Evolutionary conservation across 1,284 basidiomycete species (phyloP), one percentile per base, ranked within the genome.

Genomic region (Sporisorium iseilematis-ciliati): DNA sequence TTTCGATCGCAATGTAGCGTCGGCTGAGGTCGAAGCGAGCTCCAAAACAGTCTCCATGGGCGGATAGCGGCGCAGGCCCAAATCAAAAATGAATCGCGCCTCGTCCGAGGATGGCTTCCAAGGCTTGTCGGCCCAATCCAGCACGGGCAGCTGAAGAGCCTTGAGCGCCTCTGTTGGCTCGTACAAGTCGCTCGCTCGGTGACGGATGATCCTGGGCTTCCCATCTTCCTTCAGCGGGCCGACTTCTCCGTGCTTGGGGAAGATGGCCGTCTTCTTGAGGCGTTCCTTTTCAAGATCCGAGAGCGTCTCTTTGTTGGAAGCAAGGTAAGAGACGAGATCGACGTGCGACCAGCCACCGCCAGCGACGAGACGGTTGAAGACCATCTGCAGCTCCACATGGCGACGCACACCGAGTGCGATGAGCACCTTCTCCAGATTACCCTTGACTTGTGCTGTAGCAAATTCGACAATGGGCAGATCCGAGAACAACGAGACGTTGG

Each of bases 401-500:
- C 91, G 92, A 23, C 94, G 89, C 11, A 98, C 93, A 10, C 94
- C 95, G 0, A 98, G 87, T 0, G 89, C 89, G 26, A 90, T 88
- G 5, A 99, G 86, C 25, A 97, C 85, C 78, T 90, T 92, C 80
- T 96, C 94, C 72, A 95, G 83, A 16, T 88, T 87, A 1, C 92
- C 92, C 82, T 92, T 95, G 70, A 96, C 88, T 33, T 68, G 65
- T 0, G 85, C 73, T 12, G 91, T 92, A 0, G 93, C 90, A 51
- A 98, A 87, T 1, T 88, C 89, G 2, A 96, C 90, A 29, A 95
- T 90, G 0, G 78, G 81, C 23, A 97, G 87, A 85, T 99, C 95
- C 14, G 90, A 89, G 84, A 99, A 98, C 11, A 98, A 88, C 69
- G 93, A 90, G 40, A 92, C 93, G 75, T 90, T 93, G 23, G 92